phyloP scores from a whole-genome alignment of 2,329 filamentous ascomycete species.

The Byssothecium circinans region DNA sequence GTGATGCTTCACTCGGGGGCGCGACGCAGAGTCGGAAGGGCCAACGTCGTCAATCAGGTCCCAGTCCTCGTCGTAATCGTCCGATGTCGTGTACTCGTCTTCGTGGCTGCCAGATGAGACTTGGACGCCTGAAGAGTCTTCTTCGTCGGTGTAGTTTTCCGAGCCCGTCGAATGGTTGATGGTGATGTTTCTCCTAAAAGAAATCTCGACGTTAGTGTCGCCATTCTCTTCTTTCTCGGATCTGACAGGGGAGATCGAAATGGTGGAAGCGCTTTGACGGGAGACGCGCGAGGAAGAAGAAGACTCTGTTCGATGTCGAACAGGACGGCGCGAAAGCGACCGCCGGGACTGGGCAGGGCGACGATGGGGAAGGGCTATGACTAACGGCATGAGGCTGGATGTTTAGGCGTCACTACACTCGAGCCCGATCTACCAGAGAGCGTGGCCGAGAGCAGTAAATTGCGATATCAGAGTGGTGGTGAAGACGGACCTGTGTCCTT shows the following conservation, averaged over 20 bases:
- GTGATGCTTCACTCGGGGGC: conserved; percentile 44
- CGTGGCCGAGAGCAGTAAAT: conserved; percentile 38
- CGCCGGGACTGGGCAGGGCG: conserved; percentile 28
- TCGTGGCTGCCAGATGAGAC: conserved; percentile 36
- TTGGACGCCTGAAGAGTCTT: conserved; percentile 37
- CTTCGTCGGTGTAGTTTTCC: conserved; percentile 38
- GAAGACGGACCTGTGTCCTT: conserved; percentile 29
- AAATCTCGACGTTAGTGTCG: conserved; percentile 44
- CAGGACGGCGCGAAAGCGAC: conserved; percentile 35
- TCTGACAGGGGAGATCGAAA: conserved; percentile 19
- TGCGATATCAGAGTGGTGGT: conserved; percentile 18
- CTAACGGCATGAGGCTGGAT: conserved; percentile 48
- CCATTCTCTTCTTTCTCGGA: conserved; percentile 24
- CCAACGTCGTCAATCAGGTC: conserved; percentile 48
- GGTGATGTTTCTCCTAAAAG: conserved; percentile 43
- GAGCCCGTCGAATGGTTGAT: conserved; percentile 43
- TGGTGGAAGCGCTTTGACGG: conserved; percentile 17
- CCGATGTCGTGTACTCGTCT: conserved; percentile 33
- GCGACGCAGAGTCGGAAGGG: conserved; percentile 54
- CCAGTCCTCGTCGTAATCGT: conserved; percentile 34
- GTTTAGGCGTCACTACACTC: conserved; percentile 36
- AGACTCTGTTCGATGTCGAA: conserved; percentile 24
- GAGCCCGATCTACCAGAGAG: conserved; percentile 45
- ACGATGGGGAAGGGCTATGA: conserved; percentile 43
- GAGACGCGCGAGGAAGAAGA: conserved; percentile 25